These are phyloP conservation scores for Pseudevernia furfuracea DNA, from an alignment of 495 filamentous ascomycete genomes.

Conservation along the genomic window DNA sequence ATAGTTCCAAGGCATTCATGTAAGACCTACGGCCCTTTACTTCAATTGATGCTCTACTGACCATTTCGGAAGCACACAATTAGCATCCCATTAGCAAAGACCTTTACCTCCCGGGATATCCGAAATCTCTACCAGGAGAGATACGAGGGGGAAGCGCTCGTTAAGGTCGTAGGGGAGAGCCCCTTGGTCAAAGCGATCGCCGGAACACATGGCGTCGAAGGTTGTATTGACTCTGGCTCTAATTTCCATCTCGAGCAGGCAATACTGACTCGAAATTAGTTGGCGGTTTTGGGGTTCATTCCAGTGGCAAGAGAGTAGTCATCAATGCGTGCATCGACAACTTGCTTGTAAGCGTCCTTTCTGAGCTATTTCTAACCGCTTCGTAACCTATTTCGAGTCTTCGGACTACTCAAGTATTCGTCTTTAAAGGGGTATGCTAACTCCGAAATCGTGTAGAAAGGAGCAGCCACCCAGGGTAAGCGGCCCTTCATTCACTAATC, in stretches of 20 bases:
- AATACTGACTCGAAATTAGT: constrained; percentile 37
- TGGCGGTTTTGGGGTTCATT: constrained; percentile 89
- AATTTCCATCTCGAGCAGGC: neutral
- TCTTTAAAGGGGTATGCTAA: neutral
- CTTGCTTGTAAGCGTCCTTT: constrained; percentile 40
- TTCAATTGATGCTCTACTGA: neutral
- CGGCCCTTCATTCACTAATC: constrained; percentile 33
- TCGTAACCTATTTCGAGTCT: no score
- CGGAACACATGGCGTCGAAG: constrained; percentile 81
- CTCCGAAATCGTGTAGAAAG: constrained; percentile 46
- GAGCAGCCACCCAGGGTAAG: constrained; percentile 89
- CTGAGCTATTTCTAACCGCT: no score
- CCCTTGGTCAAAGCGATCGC: constrained; percentile 83
- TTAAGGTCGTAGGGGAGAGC: constrained; percentile 83
- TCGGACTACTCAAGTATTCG: no score
- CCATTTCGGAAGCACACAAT: constrained; percentile 54
- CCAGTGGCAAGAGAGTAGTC: constrained; percentile 79
- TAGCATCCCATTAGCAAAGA: constrained; percentile 73
- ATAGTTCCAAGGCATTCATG: constrained; percentile 85
- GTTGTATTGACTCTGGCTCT: neutral
- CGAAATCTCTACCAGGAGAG: constrained; percentile 92
- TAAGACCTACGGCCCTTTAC: neutral
- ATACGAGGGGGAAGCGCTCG: constrained; percentile 88
- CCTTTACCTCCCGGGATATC: constrained; percentile 85
- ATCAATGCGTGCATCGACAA: constrained; percentile 98